A percentile compares a stretch with the other conserved stretches of the same genome.
These are phyloP conservation scores for Aspergillus pseudonomiae DNA, from an alignment of 2,329 filamentous ascomycete species.

Conservation along the genomic window DNA sequence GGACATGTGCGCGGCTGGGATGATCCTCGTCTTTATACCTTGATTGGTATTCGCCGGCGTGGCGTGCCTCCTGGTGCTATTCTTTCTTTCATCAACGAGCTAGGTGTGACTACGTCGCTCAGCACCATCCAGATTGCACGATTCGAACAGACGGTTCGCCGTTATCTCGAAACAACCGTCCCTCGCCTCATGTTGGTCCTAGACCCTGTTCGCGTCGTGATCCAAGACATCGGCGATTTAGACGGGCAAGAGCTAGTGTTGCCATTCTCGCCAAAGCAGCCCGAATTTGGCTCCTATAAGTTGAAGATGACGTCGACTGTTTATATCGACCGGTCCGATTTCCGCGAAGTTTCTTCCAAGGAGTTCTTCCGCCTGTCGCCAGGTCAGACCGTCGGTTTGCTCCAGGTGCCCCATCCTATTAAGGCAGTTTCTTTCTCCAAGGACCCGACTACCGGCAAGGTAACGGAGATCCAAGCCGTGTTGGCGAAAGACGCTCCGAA, in stretches of 20 bases:
- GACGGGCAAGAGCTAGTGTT: constrained; percentile 67
- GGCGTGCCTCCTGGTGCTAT: constrained; percentile 88
- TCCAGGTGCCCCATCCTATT: constrained; percentile 71
- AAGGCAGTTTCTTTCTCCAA: constrained; percentile 69
- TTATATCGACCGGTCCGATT: constrained; percentile 82
- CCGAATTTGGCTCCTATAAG: constrained; percentile 56
- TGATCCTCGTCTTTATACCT: constrained; percentile 84
- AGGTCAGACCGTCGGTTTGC: constrained; percentile 72
- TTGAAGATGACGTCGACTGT: constrained; percentile 73
- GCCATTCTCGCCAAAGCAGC: constrained; percentile 80
- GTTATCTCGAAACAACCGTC: constrained; percentile 84
- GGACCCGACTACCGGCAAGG: constrained; percentile 64
- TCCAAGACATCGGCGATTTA: constrained; percentile 77
- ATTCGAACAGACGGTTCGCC: constrained; percentile 84
- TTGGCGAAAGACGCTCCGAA: constrained; percentile 67
- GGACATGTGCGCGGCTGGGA: constrained; percentile 86
- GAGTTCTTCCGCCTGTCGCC: constrained; percentile 80
- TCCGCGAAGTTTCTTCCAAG: constrained; percentile 67
- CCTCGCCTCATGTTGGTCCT: constrained; percentile 88
- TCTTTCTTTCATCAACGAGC: constrained; percentile 85
- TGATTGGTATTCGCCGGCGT: constrained; percentile 79
- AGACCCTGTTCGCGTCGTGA: constrained; percentile 79
- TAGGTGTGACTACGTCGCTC: constrained; percentile 82
- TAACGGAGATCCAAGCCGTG: constrained; percentile 70
- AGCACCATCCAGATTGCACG: constrained; percentile 77